phyloP scores from a whole-genome alignment of 805 yeast genomes.

The Candida maesae region DNA sequence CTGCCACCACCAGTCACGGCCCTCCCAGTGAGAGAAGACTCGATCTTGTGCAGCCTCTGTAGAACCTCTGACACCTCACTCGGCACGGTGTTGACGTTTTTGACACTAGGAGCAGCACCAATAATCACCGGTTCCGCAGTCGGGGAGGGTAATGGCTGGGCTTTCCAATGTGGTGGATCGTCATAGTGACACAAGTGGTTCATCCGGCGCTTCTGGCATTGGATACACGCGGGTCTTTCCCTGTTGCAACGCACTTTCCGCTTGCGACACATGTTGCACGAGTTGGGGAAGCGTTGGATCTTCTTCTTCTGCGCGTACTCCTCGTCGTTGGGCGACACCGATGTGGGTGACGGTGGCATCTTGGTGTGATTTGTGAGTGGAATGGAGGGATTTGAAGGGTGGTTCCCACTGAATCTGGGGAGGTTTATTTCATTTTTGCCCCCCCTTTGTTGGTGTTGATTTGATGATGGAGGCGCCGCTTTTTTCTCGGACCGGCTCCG shows the following conservation, averaged over 20 bases:
- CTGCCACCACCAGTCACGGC: no score
- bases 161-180: constrained; percentile 46
- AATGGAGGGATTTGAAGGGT: no score
- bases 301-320: constrained; percentile 23
- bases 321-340: no score
- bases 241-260: constrained; percentile 45
- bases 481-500: no score
- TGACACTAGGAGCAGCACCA: not conserved
- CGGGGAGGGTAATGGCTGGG: not conserved
- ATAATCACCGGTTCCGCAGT: not conserved
- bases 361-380: no score
- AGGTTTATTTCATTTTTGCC: no score
- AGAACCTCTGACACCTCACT: not conserved
- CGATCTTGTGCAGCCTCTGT: not conserved
- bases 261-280: constrained; percentile 43
- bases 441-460: no score
- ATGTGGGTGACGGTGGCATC: no score
- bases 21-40: not conserved
- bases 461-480: no score
- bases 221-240: constrained; percentile 48
- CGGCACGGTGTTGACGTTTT: not conserved
- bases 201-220: constrained; percentile 52
- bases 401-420: no score
- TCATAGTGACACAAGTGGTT: constrained; percentile 50
- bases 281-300: constrained; percentile 43